Evolutionary conservation across 352 stramenopile species (phyloP).

Genomic region (Phytophthora chlamydospora): DNA sequence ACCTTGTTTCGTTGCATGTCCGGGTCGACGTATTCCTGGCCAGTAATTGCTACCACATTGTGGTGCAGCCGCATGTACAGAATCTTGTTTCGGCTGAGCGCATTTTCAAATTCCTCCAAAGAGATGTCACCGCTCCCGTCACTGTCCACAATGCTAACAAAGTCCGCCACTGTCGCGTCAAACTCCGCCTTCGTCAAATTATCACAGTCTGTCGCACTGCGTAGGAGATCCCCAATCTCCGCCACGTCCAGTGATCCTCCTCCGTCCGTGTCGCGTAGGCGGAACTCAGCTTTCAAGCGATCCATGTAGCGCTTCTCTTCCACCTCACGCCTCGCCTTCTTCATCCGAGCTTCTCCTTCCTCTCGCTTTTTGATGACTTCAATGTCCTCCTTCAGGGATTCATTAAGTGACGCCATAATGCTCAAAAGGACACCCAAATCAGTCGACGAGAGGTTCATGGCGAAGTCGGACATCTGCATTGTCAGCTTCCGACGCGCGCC

Average conservation of each 20-base stretch:
- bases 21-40: conserved; percentile 77
- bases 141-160: conserved; percentile 79
- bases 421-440: conserved; percentile 84
- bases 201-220: conserved; percentile 67
- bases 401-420: conserved; percentile 68
- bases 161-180: conserved; percentile 73
- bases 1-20: conserved; percentile 71
- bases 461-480: conserved; percentile 88
- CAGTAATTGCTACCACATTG: conserved; percentile 69
- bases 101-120: conserved; percentile 81
- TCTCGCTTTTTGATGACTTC: conserved; percentile 65
- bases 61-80: conserved; percentile 72
- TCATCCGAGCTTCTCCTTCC: conserved; percentile 50
- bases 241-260: conserved; percentile 72
- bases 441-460: conserved; percentile 79
- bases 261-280: conserved; percentile 71
- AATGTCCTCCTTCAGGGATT: conserved; percentile 74
- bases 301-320: conserved; percentile 77
- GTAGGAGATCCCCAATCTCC: conserved; percentile 72
- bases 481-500: conserved; percentile 65
- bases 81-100: conserved; percentile 72
- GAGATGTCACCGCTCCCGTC: conserved; percentile 86
- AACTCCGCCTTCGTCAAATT: conserved; percentile 83
- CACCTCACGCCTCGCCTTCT: conserved; percentile 51
- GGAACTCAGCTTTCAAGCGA: conserved; percentile 77